These are phyloP conservation scores for Gossypium longicalyx DNA, from an alignment of 345 rosid species.

Conservation along the genomic window DNA sequence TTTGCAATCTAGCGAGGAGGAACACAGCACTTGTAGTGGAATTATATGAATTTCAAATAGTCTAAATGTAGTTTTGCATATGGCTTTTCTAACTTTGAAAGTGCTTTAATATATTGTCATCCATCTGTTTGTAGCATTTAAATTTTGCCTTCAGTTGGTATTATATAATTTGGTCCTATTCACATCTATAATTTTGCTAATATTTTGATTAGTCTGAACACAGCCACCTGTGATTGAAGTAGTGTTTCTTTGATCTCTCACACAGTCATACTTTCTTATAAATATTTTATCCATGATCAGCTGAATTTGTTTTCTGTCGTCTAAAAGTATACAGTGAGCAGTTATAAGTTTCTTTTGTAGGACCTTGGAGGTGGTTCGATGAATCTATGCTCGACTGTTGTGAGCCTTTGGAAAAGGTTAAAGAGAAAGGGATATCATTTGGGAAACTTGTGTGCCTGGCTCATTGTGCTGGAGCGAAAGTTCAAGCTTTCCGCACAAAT, in stretches of 20 bases:
- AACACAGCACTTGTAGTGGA: too few species aligned
- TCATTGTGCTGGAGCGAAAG: slow-evolving; percentile 89
- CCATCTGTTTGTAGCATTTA: not conserved
- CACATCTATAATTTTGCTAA: not conserved
- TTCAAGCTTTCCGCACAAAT: slow-evolving; percentile 74
- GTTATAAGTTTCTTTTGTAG: slow-evolving; percentile 34
- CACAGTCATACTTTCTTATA: not conserved
- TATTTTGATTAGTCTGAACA: not conserved
- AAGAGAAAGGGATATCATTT: slow-evolving; percentile 78
- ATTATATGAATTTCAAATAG: not conserved
- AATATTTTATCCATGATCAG: not conserved
- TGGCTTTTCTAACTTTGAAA: not conserved
- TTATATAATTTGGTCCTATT: not conserved
- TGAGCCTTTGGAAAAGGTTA: slow-evolving; percentile 78
- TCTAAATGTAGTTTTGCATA: not conserved
- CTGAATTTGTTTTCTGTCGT: not conserved
- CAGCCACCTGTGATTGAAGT: not conserved
- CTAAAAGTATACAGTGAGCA: not conserved
- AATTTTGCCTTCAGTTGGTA: not conserved
- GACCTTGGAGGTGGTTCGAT: slow-evolving; percentile 99
- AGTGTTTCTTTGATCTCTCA: not conserved
- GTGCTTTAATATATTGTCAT: not conserved
- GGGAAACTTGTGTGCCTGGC: slow-evolving; percentile 90
- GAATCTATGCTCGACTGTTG: slow-evolving; percentile 95
- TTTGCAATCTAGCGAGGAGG: not conserved